phyloP scores from a whole-genome alignment of 2,329 filamentous ascomycete genomes.

The Erysiphe neolycopersici region DNA sequence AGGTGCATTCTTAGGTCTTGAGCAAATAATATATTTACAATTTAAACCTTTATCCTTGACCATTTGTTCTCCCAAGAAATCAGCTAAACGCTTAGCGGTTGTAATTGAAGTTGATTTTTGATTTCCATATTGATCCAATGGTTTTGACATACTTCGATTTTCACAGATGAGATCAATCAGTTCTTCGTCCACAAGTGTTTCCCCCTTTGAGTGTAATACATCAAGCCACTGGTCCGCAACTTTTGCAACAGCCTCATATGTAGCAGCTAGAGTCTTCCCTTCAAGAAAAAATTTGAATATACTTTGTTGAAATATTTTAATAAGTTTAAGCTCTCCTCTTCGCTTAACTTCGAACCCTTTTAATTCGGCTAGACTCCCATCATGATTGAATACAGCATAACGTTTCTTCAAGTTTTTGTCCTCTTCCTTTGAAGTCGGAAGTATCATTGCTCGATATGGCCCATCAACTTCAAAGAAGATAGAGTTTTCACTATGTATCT shows the following conservation, averaged over 20 bases:
- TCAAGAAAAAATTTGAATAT: slow-evolving; percentile 99
- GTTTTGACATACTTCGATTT: slow-evolving; percentile 95
- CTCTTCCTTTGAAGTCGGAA: slow-evolving; percentile 94
- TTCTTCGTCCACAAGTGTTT: slow-evolving; percentile 82
- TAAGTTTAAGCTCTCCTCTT: slow-evolving; percentile 90
- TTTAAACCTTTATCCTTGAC: slow-evolving; percentile 97
- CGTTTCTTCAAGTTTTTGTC: slow-evolving; percentile 99
- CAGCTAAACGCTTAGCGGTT: slow-evolving; percentile 76
- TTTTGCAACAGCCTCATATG: slow-evolving; percentile 73
- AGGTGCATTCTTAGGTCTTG: slow-evolving; percentile 60
- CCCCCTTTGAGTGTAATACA: slow-evolving; percentile 67
- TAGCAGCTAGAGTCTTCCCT: slow-evolving; percentile 62
- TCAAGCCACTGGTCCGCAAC: slow-evolving; percentile 95
- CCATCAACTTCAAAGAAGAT: slow-evolving; percentile 99
- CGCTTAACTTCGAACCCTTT: slow-evolving; percentile 97
- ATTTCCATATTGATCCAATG: slow-evolving; percentile 76
- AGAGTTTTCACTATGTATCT: slow-evolving; percentile 93
- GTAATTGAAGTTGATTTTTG: slow-evolving; percentile 99
- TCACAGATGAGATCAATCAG: slow-evolving; percentile 99
- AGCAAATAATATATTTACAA: slow-evolving; percentile 97
- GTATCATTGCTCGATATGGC: slow-evolving; percentile 88
- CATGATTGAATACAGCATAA: slow-evolving; percentile 96
- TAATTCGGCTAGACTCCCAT: slow-evolving; percentile 78
- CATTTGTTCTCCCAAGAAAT: slow-evolving; percentile 96
- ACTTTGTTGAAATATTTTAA: slow-evolving; percentile 98